These are phyloP conservation scores for Cinnamomum chago DNA, from an alignment of 164 flowering plant genomes.

Conservation along the genomic window DNA sequence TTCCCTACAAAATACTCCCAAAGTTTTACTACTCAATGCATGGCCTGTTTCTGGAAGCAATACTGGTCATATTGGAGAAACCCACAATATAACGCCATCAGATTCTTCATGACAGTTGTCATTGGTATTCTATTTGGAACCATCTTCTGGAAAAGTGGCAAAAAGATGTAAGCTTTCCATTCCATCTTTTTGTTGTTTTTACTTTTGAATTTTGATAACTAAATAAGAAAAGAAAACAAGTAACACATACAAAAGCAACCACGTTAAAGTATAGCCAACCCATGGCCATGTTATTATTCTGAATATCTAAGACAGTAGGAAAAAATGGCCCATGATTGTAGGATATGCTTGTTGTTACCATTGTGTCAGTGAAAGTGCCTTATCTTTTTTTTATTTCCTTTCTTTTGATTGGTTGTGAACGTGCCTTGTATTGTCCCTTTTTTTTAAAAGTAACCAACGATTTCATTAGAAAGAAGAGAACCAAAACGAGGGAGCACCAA, in stretches of 20 bases:
- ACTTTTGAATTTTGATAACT: neutral
- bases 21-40: constrained; percentile 41
- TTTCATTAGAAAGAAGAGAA: too few species aligned
- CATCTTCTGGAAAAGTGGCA: constrained; percentile 41
- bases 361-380: neutral
- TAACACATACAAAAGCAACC: neutral
- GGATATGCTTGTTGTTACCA: neutral
- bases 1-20: constrained; percentile 58
- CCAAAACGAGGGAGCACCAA: too few species aligned
- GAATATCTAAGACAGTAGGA: neutral
- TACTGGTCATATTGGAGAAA: constrained; percentile 60
- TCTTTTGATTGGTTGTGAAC: too few species aligned
- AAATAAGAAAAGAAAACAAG: neutral
- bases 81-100: constrained; percentile 42
- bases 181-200: neutral
- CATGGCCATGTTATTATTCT: neutral
- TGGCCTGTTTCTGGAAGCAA: constrained; percentile 65
- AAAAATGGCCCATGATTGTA: neutral
- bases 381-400: too few species aligned
- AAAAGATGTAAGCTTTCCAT: constrained; percentile 33
- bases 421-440: too few species aligned
- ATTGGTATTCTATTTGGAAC: constrained; percentile 47
- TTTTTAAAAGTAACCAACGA: too few species aligned
- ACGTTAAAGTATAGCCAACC: neutral
- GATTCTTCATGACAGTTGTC: constrained; percentile 40